Evolutionary conservation across 2,329 filamentous ascomycete genomes (phyloP).

Genomic region (Talaromyces piceae): DNA sequence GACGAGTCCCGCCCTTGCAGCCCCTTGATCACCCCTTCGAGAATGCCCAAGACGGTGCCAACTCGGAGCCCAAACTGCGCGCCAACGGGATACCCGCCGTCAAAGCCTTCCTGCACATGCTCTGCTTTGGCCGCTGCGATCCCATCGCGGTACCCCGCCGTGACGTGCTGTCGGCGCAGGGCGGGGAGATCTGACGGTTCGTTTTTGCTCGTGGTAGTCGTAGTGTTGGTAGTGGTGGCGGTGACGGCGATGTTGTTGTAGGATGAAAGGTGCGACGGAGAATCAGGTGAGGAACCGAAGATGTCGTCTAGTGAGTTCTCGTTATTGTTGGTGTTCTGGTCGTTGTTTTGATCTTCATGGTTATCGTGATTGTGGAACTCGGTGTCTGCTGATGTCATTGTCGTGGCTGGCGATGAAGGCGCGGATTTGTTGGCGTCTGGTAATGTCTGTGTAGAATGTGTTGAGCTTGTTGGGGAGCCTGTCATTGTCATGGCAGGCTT

Average conservation of each 20-base stretch:
- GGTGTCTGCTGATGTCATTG: slow-evolving; percentile 1
- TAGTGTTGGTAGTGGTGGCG: neutral
- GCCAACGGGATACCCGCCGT: slow-evolving; percentile 80
- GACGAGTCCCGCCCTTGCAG: slow-evolving; percentile 18
- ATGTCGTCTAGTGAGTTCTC: slow-evolving; percentile 32
- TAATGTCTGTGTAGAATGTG: neutral
- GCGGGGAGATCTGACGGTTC: slow-evolving; percentile 64
- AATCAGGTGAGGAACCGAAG: slow-evolving; percentile 32
- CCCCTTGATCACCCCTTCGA: slow-evolving; percentile 59
- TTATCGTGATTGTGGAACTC: slow-evolving; percentile 5
- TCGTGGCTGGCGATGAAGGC: neutral
- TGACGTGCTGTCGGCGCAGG: slow-evolving; percentile 68
- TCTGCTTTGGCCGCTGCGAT: slow-evolving; percentile 66
- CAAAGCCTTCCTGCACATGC: slow-evolving; percentile 80
- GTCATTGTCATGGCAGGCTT: no score
- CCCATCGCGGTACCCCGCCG: slow-evolving; percentile 85
- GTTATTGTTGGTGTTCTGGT: slow-evolving; percentile 10
- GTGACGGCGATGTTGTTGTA: neutral
- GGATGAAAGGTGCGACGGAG: neutral
- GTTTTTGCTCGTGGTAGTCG: neutral
- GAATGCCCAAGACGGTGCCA: slow-evolving; percentile 66
- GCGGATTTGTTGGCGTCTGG: neutral
- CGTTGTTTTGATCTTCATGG: no score
- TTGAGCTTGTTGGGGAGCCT: slow-evolving; percentile 10
- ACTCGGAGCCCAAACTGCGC: slow-evolving; percentile 68